A percentile compares a stretch with the other conserved stretches of the same genome.
These are phyloP conservation scores for Omphalea diandra DNA, from an alignment of 441 rosid species.

Conservation along the genomic window DNA sequence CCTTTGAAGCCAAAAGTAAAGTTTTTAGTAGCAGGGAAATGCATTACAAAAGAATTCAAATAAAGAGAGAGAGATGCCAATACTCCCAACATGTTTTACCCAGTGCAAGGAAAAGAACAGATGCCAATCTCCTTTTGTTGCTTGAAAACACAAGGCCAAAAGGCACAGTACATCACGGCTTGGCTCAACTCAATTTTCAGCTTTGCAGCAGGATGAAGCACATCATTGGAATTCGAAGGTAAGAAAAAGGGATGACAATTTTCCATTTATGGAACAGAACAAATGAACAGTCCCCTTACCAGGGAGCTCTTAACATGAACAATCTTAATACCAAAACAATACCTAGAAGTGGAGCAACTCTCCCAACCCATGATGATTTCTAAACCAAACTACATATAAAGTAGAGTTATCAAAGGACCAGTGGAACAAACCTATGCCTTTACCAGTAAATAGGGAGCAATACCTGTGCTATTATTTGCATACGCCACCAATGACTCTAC, in stretches of 20 bases:
- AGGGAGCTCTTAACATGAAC: conserved; percentile 33
- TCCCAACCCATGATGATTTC: conserved; percentile 27
- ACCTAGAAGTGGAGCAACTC: conserved; percentile 31
- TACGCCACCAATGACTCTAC: conserved; percentile 32
- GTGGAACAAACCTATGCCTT: conserved; percentile 24
- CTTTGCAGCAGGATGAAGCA: conserved; percentile 51
- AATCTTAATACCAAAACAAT: conserved; percentile 31
- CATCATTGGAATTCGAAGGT: conserved; percentile 44
- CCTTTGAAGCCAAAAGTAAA: conserved; percentile 63
- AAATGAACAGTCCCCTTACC: conserved; percentile 49
- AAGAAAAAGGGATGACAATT: conserved; percentile 25
- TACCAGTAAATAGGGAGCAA: conserved; percentile 38
- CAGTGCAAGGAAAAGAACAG: conserved; percentile 43
- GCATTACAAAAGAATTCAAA: conserved; percentile 37
- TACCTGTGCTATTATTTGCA: conserved; percentile 44
- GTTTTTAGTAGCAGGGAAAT: conserved; percentile 51
- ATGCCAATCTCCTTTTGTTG: conserved; percentile 50
- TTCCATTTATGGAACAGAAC: conserved; percentile 28
- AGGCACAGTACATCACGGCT: conserved; percentile 43
- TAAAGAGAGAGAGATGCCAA: conserved; percentile 51
- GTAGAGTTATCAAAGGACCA: conserved; percentile 23
- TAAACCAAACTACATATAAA: conserved; percentile 28
- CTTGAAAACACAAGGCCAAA: conserved; percentile 50
- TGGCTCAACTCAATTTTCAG: conserved; percentile 53
- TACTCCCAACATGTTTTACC: conserved; percentile 70